These are phyloP conservation scores for Podospora bellae-mahoneyi DNA, from an alignment of 495 filamentous ascomycete species.

Conservation along the genomic window DNA sequence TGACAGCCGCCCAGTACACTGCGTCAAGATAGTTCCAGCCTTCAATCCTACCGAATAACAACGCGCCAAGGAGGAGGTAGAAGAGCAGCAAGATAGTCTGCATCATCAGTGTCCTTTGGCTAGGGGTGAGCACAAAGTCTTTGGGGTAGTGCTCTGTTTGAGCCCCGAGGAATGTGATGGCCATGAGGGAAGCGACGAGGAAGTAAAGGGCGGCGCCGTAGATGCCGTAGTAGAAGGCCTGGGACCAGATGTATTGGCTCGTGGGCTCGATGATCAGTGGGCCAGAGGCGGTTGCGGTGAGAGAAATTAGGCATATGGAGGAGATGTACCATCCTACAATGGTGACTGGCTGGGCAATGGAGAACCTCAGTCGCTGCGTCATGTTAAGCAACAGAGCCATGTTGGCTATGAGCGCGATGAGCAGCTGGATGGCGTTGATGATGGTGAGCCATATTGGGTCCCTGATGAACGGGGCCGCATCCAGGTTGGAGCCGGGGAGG, in stretches of 20 bases:
- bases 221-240: constrained; percentile 79
- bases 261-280: constrained; percentile 44
- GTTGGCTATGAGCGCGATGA: constrained; percentile 68
- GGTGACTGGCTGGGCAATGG: constrained; percentile 71
- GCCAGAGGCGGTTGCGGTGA: constrained; percentile 55
- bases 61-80: constrained; percentile 71
- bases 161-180: constrained; percentile 66
- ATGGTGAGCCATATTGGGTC: constrained; percentile 73
- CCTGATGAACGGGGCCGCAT: constrained; percentile 49
- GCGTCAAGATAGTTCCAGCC: constrained; percentile 75
- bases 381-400: constrained; percentile 77
- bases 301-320: constrained; percentile 57
- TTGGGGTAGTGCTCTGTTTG: constrained; percentile 59
- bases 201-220: constrained; percentile 76
- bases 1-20: constrained; percentile 81
- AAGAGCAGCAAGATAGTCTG: constrained; percentile 77
- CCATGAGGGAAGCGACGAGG: constrained; percentile 66
- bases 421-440: constrained; percentile 72
- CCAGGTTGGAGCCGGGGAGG: constrained; percentile 44
- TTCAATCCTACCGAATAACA: constrained; percentile 69
- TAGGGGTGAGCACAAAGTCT: constrained; percentile 67
- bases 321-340: constrained; percentile 61
- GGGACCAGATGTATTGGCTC: constrained; percentile 58
- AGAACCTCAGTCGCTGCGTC: constrained; percentile 71
- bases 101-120: constrained; percentile 81